These are phyloP conservation scores for Penicillium sp. DNA, from an alignment of 2,329 filamentous ascomycete genomes.

Conservation along the genomic window DNA sequence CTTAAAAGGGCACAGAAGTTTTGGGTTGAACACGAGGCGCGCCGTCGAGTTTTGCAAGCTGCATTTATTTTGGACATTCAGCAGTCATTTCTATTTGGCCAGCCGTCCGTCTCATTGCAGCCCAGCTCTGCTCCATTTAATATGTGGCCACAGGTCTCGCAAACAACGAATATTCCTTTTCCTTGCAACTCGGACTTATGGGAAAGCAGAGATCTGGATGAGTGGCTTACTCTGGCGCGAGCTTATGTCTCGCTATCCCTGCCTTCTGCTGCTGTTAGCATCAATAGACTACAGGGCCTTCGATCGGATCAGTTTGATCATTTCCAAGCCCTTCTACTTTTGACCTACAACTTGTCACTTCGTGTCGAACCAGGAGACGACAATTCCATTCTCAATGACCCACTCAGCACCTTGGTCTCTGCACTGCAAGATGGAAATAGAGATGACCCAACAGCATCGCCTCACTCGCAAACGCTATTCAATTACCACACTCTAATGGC, in stretches of 20 bases:
- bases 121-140: slow-evolving; percentile 12
- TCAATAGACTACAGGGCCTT: slow-evolving; percentile 10
- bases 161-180: slow-evolving; percentile 24
- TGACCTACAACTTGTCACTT: slow-evolving; percentile 19
- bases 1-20: slow-evolving; percentile 28
- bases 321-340: slow-evolving; percentile 23
- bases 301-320: slow-evolving; percentile 16
- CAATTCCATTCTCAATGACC: slow-evolving; percentile 2
- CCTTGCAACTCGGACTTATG: slow-evolving; percentile 30
- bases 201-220: slow-evolving; percentile 24
- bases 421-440: slow-evolving; percentile 7
- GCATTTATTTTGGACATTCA: slow-evolving; percentile 31
- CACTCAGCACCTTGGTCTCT: slow-evolving; percentile 15
- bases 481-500: slow-evolving; percentile 29
- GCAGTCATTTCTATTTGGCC: slow-evolving; percentile 29
- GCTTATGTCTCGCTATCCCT: slow-evolving; percentile 16
- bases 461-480: slow-evolving; percentile 19
- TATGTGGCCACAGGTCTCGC: slow-evolving; percentile 12
- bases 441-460: not conserved
- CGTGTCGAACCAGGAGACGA: slow-evolving; percentile 11
- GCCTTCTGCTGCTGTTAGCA: slow-evolving; percentile 14
- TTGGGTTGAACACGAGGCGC: slow-evolving; percentile 33
- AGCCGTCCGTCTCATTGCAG: slow-evolving; percentile 27
- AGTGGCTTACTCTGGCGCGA: slow-evolving; percentile 25
- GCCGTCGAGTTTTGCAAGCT: slow-evolving; percentile 31